Base-by-base conservation (phyloP, 2,329 filamentous ascomycete genomes). In the Sporothrix curviconia region DNA sequence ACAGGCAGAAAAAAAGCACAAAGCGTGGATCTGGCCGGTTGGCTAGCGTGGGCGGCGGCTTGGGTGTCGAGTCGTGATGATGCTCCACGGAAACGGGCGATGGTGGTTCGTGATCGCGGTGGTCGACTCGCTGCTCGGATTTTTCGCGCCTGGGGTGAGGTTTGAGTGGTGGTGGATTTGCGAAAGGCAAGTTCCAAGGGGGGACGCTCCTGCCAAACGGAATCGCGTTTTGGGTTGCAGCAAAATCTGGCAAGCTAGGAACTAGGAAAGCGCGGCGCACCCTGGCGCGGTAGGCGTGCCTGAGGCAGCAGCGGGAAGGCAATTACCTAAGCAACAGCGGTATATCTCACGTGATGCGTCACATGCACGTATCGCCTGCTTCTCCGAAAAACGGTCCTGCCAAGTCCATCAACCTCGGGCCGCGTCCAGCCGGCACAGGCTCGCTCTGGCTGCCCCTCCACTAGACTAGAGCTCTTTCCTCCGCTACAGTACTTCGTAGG, bases 351-450 rank as follows among this genome's bases (percentile, higher is more conserved):
- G 25, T 50, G 47, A 50, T 34, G 17, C 30, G 5, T 37, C 47
- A 50, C 47, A 34, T 25, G 7, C 25, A 36, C 11, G 47, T 8
- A 17, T 52, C 34, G 49, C 36, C n/a, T 40, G 49, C 30, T 25
- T 43, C 51, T 43, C 25, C 51, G 25, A 43, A 28, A 37, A 55
- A 55, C 40, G 40, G 52, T n/a, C n/a, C n/a, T n/a, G n/a, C n/a
- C 22, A 19, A 44, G 22, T 22, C 19, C 32, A 44, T 59, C 30
- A 42, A 61, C 70, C 71, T 73, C 71, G 71, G 71, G 69, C 71
- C 71, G 70, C 67, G 60, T 67, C 65, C 66, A 73, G 62, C 71
- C 71, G 70, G 52, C n/a, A 15, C 19, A 39, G 17, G 32, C 22
- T 39, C 40, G 32, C 28, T 28, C 24, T 19, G n/a, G 8, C 39